Evolutionary conservation across 345 rosid species (phyloP), one percentile per base, ranked within the genome.

Genomic region (Acer negundo): DNA sequence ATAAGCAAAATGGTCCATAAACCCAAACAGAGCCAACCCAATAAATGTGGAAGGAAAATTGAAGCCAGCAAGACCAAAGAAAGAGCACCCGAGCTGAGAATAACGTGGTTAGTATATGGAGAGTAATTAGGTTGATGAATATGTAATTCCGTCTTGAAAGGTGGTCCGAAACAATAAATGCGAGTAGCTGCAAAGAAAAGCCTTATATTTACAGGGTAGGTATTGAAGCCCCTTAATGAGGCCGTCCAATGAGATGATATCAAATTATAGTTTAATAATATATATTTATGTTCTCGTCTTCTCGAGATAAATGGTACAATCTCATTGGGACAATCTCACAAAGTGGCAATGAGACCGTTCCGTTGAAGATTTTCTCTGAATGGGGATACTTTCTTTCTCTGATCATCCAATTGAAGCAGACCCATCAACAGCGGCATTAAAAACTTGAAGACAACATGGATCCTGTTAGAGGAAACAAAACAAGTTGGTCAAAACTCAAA

Each of bases 21-120:
- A 0, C 26, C 1, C 9, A 22, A 73, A 20, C 49, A 22, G 15
- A 73, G 16, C 56, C 56, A 24, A 7, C 42, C 76, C 9, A 42
- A 13, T 1, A 59, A 73, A 23, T 55, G 23, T 7, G 58, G 68
- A 6, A 73, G 38, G 23, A 73, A 73, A 40, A 73, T n/a, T 44
- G 76, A 8, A 13, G 56, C 76, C 8, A 73, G 40, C 8, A 23
- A 22, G 4, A 44, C 17, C 0, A 42, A 61, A 61, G 67, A 31
- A 7, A 61, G 58, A 23, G 16, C 56, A 11, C 67, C 76, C 13
- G 67, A 42, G 22, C 65, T 61, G 67, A 42, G 67, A 42, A 73
- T 23, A 3, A 40, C 15, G 42, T 42, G 67, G 56, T 22, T 59
- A 3, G 16, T 7, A 0, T 7, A 2, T 23, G 44, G 8, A 3